These are phyloP conservation scores for Myxozyma nipponensis DNA, from an alignment of 805 yeast genomes.

Conservation along the genomic window DNA sequence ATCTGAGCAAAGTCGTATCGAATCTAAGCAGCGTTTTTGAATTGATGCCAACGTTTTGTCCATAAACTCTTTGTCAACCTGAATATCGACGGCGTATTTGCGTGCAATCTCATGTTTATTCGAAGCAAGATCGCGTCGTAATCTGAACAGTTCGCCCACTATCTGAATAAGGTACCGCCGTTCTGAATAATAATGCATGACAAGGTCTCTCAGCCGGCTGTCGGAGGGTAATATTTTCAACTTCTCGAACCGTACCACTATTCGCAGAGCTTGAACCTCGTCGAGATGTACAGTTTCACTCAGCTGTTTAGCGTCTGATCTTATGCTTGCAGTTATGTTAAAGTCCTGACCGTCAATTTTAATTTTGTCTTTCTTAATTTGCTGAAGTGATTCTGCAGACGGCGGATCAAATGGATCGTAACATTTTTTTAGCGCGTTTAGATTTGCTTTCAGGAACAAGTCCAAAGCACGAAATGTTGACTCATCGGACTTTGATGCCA, in stretches of 20 bases:
- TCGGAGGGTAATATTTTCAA: slow-evolving; percentile 15
- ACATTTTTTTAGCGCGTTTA: slow-evolving; percentile 5
- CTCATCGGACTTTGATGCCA: slow-evolving; percentile 1
- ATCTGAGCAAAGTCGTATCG: slow-evolving; percentile 2
- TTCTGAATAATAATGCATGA: slow-evolving; percentile 25
- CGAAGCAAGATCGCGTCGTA: slow-evolving; percentile 1
- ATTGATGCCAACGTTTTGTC: slow-evolving; percentile 8
- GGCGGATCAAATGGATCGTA: slow-evolving; percentile 14
- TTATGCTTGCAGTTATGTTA: slow-evolving; percentile 6
- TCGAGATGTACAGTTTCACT: slow-evolving; percentile 15
- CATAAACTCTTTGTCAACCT: slow-evolving; percentile 11
- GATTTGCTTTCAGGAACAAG: slow-evolving; percentile 2
- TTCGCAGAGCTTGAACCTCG: slow-evolving; percentile 21
- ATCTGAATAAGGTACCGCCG: slow-evolving; percentile 22
- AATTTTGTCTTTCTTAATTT: slow-evolving; percentile 3
- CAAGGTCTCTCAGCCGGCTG: slow-evolving; percentile 4
- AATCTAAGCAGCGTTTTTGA: background rate
- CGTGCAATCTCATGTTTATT: slow-evolving; percentile 7
- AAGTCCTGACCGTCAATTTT: slow-evolving; percentile 4
- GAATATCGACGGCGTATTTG: slow-evolving; percentile 12
- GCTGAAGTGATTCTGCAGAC: slow-evolving; percentile 2
- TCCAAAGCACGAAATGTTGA: slow-evolving; percentile 10
- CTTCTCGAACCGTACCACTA: slow-evolving; percentile 17
- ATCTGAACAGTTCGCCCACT: slow-evolving; percentile 16
- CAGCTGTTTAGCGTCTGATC: slow-evolving; percentile 19